phyloP scores from a whole-genome alignment of 305 asterid genomes.

The Fraxinus velutina region DNA sequence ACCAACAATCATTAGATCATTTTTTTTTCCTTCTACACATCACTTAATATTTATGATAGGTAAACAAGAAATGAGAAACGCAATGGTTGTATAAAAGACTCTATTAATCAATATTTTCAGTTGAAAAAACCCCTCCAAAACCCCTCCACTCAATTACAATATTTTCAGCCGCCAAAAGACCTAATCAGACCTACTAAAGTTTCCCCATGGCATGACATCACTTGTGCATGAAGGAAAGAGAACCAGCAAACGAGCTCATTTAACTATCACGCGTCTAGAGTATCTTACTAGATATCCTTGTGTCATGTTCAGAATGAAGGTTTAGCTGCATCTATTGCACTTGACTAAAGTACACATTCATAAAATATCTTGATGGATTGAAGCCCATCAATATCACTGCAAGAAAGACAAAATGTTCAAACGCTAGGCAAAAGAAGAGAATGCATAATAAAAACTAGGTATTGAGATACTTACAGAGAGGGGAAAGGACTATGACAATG shows the following conservation, averaged over 20 bases:
- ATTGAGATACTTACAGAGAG: conserved; percentile 55
- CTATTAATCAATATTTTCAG: conserved; percentile 24
- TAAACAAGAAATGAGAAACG: background rate
- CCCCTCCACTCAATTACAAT: conserved; percentile 25
- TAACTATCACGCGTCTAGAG: conserved; percentile 18
- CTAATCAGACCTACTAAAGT: background rate
- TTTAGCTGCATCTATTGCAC: conserved; percentile 42
- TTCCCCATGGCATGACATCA: conserved; percentile 12
- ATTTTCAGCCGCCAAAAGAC: conserved; percentile 12
- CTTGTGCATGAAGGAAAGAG: conserved; percentile 3
- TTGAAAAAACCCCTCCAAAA: conserved; percentile 13
- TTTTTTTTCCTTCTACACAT: background rate
- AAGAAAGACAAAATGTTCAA: conserved; percentile 23
- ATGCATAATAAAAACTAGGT: background rate
- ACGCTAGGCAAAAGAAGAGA: conserved; percentile 6
- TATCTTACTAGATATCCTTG: conserved; percentile 19
- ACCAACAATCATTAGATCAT: background rate
- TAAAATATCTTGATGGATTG: conserved; percentile 87
- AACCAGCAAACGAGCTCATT: conserved; percentile 5
- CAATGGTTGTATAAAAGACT: background rate
- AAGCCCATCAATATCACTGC: conserved; percentile 83
- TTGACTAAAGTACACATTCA: conserved; percentile 81
- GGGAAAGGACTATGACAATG: conserved; percentile 41
- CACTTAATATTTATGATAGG: background rate
- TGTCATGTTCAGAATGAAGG: conserved; percentile 24